Percentiles rank a stretch among this genome's conserved stretches.
These are phyloP conservation scores for Arthrobotrys sinensis DNA, from an alignment of 2,329 filamentous ascomycete genomes.

Conservation along the genomic window DNA sequence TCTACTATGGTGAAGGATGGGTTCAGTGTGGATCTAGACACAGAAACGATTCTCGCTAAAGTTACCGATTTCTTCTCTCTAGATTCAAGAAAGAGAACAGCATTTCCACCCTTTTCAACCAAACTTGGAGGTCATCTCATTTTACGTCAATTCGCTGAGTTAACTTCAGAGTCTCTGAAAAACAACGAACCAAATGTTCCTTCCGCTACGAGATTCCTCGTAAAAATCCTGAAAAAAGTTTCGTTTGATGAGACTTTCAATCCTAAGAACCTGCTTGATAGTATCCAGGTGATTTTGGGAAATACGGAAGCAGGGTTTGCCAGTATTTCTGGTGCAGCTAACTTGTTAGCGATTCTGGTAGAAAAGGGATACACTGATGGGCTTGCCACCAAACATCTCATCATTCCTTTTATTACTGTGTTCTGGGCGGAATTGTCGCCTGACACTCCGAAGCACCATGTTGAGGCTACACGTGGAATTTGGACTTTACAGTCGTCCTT, in stretches of 20 bases:
- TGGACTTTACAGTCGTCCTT: conserved; percentile 87
- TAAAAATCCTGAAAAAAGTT: conserved; percentile 63
- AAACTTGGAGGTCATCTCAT: conserved; percentile 54
- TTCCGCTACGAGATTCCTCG: conserved; percentile 63
- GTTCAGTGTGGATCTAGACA: conserved; percentile 35
- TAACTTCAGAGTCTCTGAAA: conserved; percentile 48
- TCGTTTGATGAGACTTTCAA: conserved; percentile 58
- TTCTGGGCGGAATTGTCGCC: conserved; percentile 87
- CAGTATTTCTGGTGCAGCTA: conserved; percentile 61
- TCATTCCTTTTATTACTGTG: conserved; percentile 78
- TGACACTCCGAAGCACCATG: conserved; percentile 90
- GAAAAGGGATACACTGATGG: conserved; percentile 65
- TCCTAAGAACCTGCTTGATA: conserved; percentile 24
- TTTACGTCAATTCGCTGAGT: conserved; percentile 48
- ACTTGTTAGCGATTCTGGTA: conserved; percentile 64
- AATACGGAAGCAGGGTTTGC: conserved; percentile 59
- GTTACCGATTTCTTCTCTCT: conserved; percentile 60
- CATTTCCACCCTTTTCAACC: conserved; percentile 56
- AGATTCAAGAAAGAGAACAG: conserved; percentile 53
- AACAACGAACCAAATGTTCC: conserved; percentile 61
- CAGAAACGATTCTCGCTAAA: conserved; percentile 33
- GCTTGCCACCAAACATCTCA: conserved; percentile 73
- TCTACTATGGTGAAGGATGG: conserved; percentile 62
- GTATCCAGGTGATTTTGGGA: conserved; percentile 39
- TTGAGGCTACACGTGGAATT: conserved; percentile 87